These are phyloP conservation scores for Jacaranda copaia DNA, from an alignment of 257 asterid genomes.

Conservation along the genomic window DNA sequence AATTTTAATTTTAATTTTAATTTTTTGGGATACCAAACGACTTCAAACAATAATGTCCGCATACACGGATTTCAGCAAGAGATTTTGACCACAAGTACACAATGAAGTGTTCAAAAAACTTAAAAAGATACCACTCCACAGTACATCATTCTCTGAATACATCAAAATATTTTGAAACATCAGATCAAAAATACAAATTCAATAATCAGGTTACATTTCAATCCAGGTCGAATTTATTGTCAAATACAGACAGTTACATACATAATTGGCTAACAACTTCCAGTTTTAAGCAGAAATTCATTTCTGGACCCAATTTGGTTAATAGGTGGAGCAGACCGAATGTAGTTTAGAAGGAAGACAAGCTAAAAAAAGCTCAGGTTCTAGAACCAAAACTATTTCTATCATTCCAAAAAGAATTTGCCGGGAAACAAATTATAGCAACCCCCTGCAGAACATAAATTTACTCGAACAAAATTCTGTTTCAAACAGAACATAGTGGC, in stretches of 20 bases:
- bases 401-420: background rate
- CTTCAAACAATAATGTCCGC: too few species aligned
- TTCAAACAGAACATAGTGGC: background rate
- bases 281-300: background rate
- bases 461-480: constrained; percentile 16
- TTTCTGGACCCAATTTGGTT: too few species aligned
- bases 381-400: constrained; percentile 12
- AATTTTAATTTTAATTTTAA: background rate
- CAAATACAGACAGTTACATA: background rate
- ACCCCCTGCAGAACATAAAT: background rate
- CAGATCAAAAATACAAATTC: background rate
- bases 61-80: too few species aligned
- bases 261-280: background rate
- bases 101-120: too few species aligned
- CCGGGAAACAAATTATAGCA: background rate
- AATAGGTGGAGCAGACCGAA: too few species aligned
- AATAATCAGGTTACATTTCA: too few species aligned
- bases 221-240: background rate
- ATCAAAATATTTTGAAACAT: background rate
- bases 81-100: too few species aligned
- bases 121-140: too few species aligned
- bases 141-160: too few species aligned
- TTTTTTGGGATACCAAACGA: too few species aligned
- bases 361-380: constrained; percentile 2
- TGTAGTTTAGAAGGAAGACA: background rate